Percentiles rank a stretch among this genome's conserved stretches.
phyloP scores from a whole-genome alignment of 306 rosid species.

The Dalbergia oliveri region DNA sequence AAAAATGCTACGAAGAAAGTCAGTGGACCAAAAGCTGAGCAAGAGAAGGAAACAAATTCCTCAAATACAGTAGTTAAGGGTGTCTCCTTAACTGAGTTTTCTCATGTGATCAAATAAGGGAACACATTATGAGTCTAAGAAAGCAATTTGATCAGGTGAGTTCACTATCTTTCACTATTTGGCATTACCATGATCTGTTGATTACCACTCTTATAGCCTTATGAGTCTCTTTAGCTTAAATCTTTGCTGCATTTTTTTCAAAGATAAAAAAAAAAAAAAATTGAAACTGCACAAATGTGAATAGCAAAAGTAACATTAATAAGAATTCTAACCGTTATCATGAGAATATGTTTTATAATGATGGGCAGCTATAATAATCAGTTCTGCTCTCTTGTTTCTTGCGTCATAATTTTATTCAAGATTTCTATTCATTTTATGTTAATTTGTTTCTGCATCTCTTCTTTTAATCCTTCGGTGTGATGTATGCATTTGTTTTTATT shows the following conservation, averaged over 20 bases:
- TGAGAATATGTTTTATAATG: background rate
- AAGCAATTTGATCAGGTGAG: conserved; percentile 52
- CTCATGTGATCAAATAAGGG: conserved; percentile 48
- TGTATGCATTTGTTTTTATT: background rate
- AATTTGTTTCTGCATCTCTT: background rate
- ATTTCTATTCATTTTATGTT: background rate
- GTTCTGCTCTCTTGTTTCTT: background rate
- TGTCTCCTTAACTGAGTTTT: conserved; percentile 52
- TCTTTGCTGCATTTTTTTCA: background rate
- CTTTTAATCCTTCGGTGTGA: no score
- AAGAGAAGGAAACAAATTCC: conserved; percentile 24
- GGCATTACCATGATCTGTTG: background rate
- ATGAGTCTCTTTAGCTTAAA: background rate
- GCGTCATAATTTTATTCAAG: background rate
- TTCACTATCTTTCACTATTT: conserved; percentile 4
- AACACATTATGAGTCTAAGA: conserved; percentile 56
- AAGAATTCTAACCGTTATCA: background rate
- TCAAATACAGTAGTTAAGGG: conserved; percentile 5
- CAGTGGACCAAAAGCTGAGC: conserved; percentile 43
- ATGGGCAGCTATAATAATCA: background rate
- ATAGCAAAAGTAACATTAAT: background rate
- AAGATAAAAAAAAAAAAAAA: background rate
- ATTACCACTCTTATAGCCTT: background rate
- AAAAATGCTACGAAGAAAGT: conserved; percentile 16
- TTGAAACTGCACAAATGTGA: background rate